Evolutionary conservation across 2,329 filamentous ascomycete species (phyloP), one percentile per base, ranked within the genome.

Genomic region (Camptophora hylomeconis): DNA sequence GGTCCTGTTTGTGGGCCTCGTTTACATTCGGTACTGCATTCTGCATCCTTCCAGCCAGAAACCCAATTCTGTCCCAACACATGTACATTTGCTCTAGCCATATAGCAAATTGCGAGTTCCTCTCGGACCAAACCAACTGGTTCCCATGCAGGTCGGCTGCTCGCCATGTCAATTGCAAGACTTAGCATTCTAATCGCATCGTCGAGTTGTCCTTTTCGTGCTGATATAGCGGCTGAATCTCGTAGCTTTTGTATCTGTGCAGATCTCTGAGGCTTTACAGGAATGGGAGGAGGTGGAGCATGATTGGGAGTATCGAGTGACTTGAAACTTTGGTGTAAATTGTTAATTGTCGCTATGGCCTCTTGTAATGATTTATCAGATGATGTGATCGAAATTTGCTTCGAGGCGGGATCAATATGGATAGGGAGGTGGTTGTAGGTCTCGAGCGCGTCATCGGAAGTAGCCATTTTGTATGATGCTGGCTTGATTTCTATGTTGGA

Each of bases 161-260:
- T 60, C 3, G 84, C 87, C 86, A 95, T 93, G 41, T 89, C 75
- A 32, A 95, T 69, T 2, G 82, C 86, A n/a, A 87, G 70, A 0
- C 69, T 70, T 63, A 95, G 94, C 44, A 86, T 68, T 44, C 75
- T 75, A 43, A 83, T 65, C 3, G 87, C 87, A 31, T 92, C 82
- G 32, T 56, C 57, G 58, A 79, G 73, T 43, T 73, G 68, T 45
- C 69, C 69, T 57, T 87, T 86, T 56, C 82, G 79, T 65, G 81
- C 87, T 44, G 80, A 73, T 34, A 61, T 61, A 63, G 93, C 93
- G 47, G 83, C 87, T 33, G 69, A 70, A 53, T 95, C 89, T 52
- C 84, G 81, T 42, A 95, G 75, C 61, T 95, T 95, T 57, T 67
- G 72, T 56, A 98, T 80, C 51, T 86, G 75, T 19, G 81, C 83